Base-by-base conservation (phyloP, 2,329 filamentous ascomycete species). In the Scortechinia acanthostroma region DNA sequence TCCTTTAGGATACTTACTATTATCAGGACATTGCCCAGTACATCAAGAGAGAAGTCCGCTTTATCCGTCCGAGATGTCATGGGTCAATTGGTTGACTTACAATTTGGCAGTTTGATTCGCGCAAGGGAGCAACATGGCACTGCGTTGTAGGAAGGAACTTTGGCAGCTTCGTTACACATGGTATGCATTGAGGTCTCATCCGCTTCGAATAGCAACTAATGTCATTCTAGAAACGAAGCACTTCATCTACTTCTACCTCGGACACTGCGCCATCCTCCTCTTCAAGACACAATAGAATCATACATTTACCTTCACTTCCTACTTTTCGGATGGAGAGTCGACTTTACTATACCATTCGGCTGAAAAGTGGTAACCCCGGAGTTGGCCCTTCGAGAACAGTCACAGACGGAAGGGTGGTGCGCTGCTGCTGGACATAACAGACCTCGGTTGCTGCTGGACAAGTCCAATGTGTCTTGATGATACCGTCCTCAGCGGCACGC, bases 231-330 rank as follows among this genome's bases (percentile, higher is more conserved):
- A 97, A 68, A 97, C 93, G 21, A 97, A 97, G 73, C 93, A 98
- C 69, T 98, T 98, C 74, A 96, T 98, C 65, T 98, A 98, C 74
- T 98, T 98, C 74, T 98, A 98, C 73, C 86, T 98, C 48, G 93
- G 93, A 45, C 93, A 97, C 75, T 96, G 90, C 66, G 93, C 93
- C 48, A 97, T 98, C 62, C 78, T 98, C 46, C 83, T 98, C 45
- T 98, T 97, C 82, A 98, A 98, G 78, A 98, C 93, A 33, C 91
- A 96, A 80, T 97, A 82, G 61, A 55, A 40, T 6, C 35, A 19
- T 10, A 30, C 25, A 30, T n/a, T 30, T n/a, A 30, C 10, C n/a
- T n/a, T n/a, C n/a, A n/a, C n/a, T n/a, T n/a, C n/a, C n/a, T n/a
- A n/a, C n/a, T n/a, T n/a, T n/a, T n/a, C n/a, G n/a, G n/a, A n/a